Evolutionary conservation across 1,284 basidiomycete species (phyloP), one percentile per base, ranked within the genome.

Genomic region (Fomitopsis pinicola): DNA sequence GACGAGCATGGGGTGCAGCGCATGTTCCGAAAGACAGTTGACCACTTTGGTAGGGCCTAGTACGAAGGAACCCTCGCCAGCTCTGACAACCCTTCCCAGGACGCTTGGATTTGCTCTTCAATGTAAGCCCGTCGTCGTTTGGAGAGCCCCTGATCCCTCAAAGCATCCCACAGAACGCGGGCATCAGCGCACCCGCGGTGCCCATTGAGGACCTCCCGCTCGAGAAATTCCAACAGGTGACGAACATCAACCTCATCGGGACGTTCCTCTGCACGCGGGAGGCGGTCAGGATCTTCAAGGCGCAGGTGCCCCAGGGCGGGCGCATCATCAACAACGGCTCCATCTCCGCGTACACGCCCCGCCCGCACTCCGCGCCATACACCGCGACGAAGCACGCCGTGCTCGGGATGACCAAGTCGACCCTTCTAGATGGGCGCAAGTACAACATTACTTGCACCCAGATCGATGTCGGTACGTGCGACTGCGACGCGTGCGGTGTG

Each of bases 271-370:
- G 89, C 71, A 89, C 89, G 0, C 81, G 86, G n/a, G 85, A 91
- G 64, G 92, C 92, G 7, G 80, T 92, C 68, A 81, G 76, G 60
- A 73, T 86, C 10, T 94, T 94, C 83, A 93, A 91, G 70, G 68
- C 73, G 0, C 91, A 94, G 70, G 71, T 74, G 0, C 92, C 92
- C 3, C 80, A 78, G 62, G 92, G 92, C 66, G 91, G 86, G 3
- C 82, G 89, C 14, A 91, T 95, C 67, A 89, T 94, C 75, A 94
- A 94, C 76, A 93, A 94, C 66, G 91, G 91, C 7, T 91, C 88
- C 42, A 82, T 94, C 59, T 85, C 89, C 0, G 89, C 91, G 0
- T 83, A 88, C 64, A 79, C 85, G 1, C 92, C 92, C 2, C 81
- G 92, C 33, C 89, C 89, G 2, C 75, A 85, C 67, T 81, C 85